These are phyloP conservation scores for Blepharisma japonicum DNA, from an alignment of 73 alveolate species.

Conservation along the genomic window DNA sequence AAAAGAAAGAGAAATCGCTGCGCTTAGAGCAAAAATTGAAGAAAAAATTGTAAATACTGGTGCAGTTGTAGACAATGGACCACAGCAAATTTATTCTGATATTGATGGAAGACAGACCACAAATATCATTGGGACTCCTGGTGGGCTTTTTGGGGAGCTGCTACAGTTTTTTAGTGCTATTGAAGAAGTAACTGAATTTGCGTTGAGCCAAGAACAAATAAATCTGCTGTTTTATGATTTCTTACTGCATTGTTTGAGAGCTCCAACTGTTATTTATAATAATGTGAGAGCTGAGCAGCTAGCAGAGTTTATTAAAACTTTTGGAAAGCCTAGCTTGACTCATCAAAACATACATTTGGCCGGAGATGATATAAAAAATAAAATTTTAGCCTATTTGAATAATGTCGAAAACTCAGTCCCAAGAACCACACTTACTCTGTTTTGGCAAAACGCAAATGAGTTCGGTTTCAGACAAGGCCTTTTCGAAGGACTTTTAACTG, in stretches of 20 bases:
- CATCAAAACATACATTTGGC: slow-evolving; percentile 38
- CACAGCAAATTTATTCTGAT: background rate
- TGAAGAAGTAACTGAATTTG: slow-evolving; percentile 9
- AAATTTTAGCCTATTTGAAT: background rate
- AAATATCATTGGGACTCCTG: slow-evolving; percentile 35
- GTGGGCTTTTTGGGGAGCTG: slow-evolving; percentile 27
- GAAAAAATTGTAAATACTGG: slow-evolving; percentile 21
- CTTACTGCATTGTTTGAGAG: background rate
- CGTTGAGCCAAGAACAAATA: slow-evolving; percentile 15
- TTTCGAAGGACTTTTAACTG: slow-evolving; percentile 9
- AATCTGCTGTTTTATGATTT: background rate
- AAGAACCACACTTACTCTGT: slow-evolving; percentile 2
- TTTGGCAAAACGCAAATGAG: slow-evolving; percentile 13
- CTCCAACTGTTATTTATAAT: background rate
- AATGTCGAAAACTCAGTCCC: background rate
- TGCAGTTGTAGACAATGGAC: background rate
- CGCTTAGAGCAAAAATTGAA: background rate
- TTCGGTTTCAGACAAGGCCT: slow-evolving; percentile 24
- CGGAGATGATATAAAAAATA: background rate
- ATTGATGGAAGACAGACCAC: background rate
- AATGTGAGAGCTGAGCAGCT: background rate
- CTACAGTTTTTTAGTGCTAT: background rate
- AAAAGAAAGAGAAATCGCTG: background rate
- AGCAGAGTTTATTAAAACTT: slow-evolving; percentile 12
- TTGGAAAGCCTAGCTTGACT: slow-evolving; percentile 25